These are phyloP conservation scores for Paramecium bursaria DNA, from an alignment of 73 alveolate species.

Conservation along the genomic window DNA sequence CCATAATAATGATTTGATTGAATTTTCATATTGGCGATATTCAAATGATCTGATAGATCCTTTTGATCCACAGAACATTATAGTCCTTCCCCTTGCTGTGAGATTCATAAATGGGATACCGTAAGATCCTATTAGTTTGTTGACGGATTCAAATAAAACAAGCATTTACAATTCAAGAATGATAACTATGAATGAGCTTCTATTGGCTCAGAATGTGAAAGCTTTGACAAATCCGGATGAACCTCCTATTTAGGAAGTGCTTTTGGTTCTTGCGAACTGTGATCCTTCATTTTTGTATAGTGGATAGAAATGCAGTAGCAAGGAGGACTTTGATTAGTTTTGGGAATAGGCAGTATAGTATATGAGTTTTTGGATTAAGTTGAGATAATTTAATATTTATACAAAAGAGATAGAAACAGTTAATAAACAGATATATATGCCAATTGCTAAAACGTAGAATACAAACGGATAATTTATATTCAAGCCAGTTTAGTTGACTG, in stretches of 20 bases:
- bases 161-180: no score
- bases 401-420: background rate
- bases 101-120: background rate
- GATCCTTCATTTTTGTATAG: background rate
- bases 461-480: background rate
- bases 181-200: no score
- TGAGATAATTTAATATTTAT: no score
- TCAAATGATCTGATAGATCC: no score
- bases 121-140: background rate
- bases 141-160: background rate
- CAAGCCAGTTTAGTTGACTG: background rate
- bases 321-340: background rate
- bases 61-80: slow-evolving; percentile 1
- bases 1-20: no score
- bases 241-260: background rate
- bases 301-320: background rate
- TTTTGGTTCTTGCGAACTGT: background rate
- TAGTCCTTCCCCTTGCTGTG: background rate
- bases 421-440: background rate
- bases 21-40: no score
- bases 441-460: background rate
- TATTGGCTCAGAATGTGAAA: background rate
- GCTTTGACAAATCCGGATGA: background rate
- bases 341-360: background rate
- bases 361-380: background rate